Percentiles rank a stretch among this genome's conserved stretches.
phyloP scores from a whole-genome alignment of 108 stramenopile species.

The Nitzschia palea region DNA sequence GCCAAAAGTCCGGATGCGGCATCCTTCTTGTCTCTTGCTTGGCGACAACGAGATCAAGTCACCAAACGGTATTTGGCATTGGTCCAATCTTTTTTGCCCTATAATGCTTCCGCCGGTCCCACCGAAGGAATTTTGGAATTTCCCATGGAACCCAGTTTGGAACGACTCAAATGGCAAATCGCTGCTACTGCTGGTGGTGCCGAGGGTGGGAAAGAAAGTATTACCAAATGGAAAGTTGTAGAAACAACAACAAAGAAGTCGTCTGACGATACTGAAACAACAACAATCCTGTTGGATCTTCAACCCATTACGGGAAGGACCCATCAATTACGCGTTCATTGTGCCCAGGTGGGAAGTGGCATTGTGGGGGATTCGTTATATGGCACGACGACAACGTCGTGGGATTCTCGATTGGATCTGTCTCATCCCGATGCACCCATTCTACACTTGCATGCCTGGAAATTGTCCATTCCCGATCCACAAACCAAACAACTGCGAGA shows the following conservation, averaged over 20 bases:
- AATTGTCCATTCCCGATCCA: constrained; percentile 51
- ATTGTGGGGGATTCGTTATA: constrained; percentile 72
- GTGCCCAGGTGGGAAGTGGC: constrained; percentile 50
- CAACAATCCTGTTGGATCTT: constrained; percentile 21
- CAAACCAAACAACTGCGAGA: neutral
- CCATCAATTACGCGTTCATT: constrained; percentile 90
- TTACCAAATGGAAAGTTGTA: neutral
- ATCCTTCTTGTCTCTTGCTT: constrained; percentile 49
- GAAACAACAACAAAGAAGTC: neutral
- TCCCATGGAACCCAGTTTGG: constrained; percentile 44
- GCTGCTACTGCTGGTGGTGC: constrained; percentile 22
- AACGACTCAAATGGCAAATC: constrained; percentile 70
- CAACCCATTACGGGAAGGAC: constrained; percentile 69
- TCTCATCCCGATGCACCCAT: neutral
- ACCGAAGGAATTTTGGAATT: constrained; percentile 50
- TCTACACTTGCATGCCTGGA: constrained; percentile 52
- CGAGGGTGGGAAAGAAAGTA: too few relatives aligned
- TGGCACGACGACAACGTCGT: constrained; percentile 2
- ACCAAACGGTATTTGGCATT: constrained; percentile 61
- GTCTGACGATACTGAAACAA: too few relatives aligned
- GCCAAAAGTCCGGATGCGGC: constrained; percentile 56
- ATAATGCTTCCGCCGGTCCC: constrained; percentile 25
- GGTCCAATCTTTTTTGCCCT: constrained; percentile 57
- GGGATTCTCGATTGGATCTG: constrained; percentile 26
- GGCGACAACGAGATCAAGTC: constrained; percentile 56